These are phyloP conservation scores for Crithidia mellificae DNA, from an alignment of 208 protist genomes.

Conservation along the genomic window DNA sequence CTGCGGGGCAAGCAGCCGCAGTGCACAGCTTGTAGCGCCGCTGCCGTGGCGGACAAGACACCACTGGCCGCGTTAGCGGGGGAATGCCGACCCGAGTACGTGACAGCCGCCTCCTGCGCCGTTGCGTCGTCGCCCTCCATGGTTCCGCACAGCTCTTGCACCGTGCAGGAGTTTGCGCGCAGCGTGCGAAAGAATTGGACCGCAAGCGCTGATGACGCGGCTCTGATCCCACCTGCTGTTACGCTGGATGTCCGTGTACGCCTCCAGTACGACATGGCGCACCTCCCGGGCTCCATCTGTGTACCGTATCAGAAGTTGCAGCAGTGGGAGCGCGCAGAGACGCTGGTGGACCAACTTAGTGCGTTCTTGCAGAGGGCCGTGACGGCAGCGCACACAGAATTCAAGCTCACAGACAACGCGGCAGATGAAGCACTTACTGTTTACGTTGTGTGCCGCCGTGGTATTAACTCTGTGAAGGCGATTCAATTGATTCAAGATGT, in stretches of 20 bases:
- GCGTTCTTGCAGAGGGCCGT: too few relatives aligned
- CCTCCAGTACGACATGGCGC: slow-evolving; percentile 86
- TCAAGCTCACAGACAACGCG: neutral
- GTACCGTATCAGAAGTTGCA: slow-evolving; percentile 60
- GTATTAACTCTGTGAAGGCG: slow-evolving; percentile 64
- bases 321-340: slow-evolving; percentile 38
- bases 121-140: neutral
- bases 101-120: slow-evolving; percentile 11
- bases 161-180: slow-evolving; percentile 3
- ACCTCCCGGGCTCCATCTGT: slow-evolving; percentile 52
- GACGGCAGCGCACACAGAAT: slow-evolving; percentile 2
- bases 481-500: slow-evolving; percentile 43
- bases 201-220: too few relatives aligned
- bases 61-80: slow-evolving; percentile 26
- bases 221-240: neutral
- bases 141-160: slow-evolving; percentile 9
- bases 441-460: slow-evolving; percentile 84
- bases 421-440: slow-evolving; percentile 5
- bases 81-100: slow-evolving; percentile 60
- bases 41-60: slow-evolving; percentile 5
- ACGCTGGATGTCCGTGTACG: slow-evolving; percentile 71
- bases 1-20: slow-evolving; percentile 51
- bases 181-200: too few relatives aligned
- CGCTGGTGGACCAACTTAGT: slow-evolving; percentile 3
- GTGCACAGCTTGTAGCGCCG: slow-evolving; percentile 73